Conservation (phyloP, 2,329 filamentous ascomycete genomes). For the Phialophora macrospora region DNA sequence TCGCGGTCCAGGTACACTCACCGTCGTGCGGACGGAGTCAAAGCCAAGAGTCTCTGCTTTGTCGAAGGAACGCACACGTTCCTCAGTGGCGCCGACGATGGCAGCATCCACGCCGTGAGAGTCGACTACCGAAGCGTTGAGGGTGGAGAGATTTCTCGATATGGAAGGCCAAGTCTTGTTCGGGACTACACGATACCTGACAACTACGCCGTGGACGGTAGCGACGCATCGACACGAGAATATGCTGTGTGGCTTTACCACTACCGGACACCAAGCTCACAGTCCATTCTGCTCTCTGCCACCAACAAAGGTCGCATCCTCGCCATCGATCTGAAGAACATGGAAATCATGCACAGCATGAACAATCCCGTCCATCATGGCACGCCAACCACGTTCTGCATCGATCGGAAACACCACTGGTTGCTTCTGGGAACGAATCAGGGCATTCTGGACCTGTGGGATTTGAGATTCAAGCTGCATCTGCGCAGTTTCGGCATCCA, state of each 20-base stretch:
- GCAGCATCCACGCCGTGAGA: conserved; percentile 86
- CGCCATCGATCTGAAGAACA: conserved; percentile 83
- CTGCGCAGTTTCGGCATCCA: conserved; percentile 87
- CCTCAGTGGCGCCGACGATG: conserved; percentile 85
- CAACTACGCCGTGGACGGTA: conserved; percentile 65
- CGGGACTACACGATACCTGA: conserved; percentile 77
- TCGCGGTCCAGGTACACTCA: conserved; percentile 87
- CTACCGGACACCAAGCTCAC: conserved; percentile 74
- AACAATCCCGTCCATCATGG: conserved; percentile 91
- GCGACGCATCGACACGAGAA: conserved; percentile 64
- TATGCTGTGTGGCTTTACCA: conserved; percentile 90
- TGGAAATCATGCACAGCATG: conserved; percentile 78
- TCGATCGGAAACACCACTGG: conserved; percentile 87
- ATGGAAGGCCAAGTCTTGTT: conserved; percentile 75
- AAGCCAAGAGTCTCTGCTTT: conserved; percentile 83
- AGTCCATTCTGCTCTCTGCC: conserved; percentile 81
- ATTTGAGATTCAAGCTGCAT: conserved; percentile 88
- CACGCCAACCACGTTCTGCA: conserved; percentile 85
- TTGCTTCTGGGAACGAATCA: conserved; percentile 88
- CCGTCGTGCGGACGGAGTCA: conserved; percentile 71
- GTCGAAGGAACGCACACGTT: conserved; percentile 94
- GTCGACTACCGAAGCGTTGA: conserved; percentile 68
- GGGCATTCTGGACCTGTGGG: conserved; percentile 92
- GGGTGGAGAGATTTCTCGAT: conserved; percentile 67
- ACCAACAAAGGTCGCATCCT: conserved; percentile 85